These are phyloP conservation scores for Pythium chondricola DNA, from an alignment of 352 stramenopile species.

Conservation along the genomic window DNA sequence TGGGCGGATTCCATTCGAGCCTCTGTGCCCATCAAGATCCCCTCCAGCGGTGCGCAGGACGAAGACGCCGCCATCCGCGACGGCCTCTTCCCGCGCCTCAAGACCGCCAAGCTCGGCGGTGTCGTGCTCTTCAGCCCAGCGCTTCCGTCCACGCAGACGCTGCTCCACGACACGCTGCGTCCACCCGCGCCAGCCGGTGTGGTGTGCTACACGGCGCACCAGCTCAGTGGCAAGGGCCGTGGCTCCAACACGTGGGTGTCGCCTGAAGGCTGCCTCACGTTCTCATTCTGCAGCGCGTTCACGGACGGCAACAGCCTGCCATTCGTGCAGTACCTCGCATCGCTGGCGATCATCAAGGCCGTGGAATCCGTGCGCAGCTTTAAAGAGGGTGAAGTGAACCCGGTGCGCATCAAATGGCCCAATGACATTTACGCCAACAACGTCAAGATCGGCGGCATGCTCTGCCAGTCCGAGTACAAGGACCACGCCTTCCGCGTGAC, in stretches of 20 bases:
- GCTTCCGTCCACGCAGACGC: slow-evolving; percentile 76
- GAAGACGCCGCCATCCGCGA: slow-evolving; percentile 28
- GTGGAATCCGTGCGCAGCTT: slow-evolving; percentile 54
- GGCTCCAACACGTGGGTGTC: slow-evolving; percentile 84
- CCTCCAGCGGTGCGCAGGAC: slow-evolving; percentile 17
- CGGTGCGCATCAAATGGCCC: slow-evolving; percentile 89
- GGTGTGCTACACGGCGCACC: slow-evolving; percentile 76
- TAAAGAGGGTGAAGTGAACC: slow-evolving; percentile 23
- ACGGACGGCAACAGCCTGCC: slow-evolving; percentile 72
- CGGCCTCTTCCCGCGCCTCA: slow-evolving; percentile 38
- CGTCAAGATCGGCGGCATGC: slow-evolving; percentile 87
- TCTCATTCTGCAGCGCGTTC: slow-evolving; percentile 86
- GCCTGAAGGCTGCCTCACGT: slow-evolving; percentile 86
- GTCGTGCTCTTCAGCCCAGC: slow-evolving; percentile 69
- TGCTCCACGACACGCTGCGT: slow-evolving; percentile 73
- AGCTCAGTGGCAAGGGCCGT: slow-evolving; percentile 75
- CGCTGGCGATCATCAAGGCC: slow-evolving; percentile 78
- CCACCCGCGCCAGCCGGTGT: slow-evolving; percentile 54
- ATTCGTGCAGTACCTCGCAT: slow-evolving; percentile 89
- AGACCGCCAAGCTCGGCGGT: slow-evolving; percentile 54
- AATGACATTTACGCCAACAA: slow-evolving; percentile 90
- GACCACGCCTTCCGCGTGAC: slow-evolving; percentile 79
- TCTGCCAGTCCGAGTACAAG: slow-evolving; percentile 85
- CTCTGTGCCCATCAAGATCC: slow-evolving; percentile 17
- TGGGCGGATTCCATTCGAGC: slow-evolving; percentile 36